Conservation (phyloP, 1,284 basidiomycete genomes). For the Cryptococcus sp. region DNA sequence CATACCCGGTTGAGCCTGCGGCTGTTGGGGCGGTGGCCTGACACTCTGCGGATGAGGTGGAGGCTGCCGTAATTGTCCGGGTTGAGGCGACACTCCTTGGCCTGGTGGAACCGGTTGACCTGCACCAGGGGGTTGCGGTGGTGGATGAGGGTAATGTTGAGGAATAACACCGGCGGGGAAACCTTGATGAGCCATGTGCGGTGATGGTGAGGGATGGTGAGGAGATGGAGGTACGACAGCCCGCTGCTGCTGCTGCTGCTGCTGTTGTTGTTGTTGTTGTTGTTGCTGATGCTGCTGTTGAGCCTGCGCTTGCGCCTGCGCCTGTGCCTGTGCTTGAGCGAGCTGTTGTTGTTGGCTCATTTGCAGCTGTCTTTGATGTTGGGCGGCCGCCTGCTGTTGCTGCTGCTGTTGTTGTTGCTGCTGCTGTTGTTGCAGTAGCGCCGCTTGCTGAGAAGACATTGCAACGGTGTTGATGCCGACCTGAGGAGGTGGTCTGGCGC, state of each 20-base stretch:
- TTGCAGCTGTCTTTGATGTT: neutral
- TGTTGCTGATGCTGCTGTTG: slow-evolving; percentile 10
- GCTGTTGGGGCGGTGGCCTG: slow-evolving; percentile 17
- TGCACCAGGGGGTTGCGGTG: slow-evolving; percentile 17
- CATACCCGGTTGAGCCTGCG: slow-evolving; percentile 13
- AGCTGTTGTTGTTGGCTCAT: slow-evolving; percentile 3
- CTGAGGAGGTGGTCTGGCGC: slow-evolving; percentile 14
- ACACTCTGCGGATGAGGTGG: slow-evolving; percentile 25
- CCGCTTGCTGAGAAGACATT: slow-evolving; percentile 33
- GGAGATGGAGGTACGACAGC: slow-evolving; percentile 32
- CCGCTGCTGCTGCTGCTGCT: slow-evolving; percentile 21
- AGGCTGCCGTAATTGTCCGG: slow-evolving; percentile 24
- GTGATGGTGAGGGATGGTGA: slow-evolving; percentile 44
- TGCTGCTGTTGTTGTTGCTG: slow-evolving; percentile 11
- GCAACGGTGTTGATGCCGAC: slow-evolving; percentile 20
- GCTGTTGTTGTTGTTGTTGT: slow-evolving; percentile 27
- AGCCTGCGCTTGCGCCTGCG: slow-evolving; percentile 18
- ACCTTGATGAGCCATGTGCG: slow-evolving; percentile 45
- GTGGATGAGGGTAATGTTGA: slow-evolving; percentile 35
- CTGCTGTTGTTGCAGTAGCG: slow-evolving; percentile 20
- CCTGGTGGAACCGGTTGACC: slow-evolving; percentile 8
- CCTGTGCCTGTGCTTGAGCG: slow-evolving; percentile 18
- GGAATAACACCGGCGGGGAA: slow-evolving; percentile 35
- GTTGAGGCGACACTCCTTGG: slow-evolving; percentile 14
- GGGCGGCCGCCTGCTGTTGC: slow-evolving; percentile 15